Evolutionary conservation across 768 basidiomycete genomes (phyloP).

Genomic region (Baorangia bicolor): DNA sequence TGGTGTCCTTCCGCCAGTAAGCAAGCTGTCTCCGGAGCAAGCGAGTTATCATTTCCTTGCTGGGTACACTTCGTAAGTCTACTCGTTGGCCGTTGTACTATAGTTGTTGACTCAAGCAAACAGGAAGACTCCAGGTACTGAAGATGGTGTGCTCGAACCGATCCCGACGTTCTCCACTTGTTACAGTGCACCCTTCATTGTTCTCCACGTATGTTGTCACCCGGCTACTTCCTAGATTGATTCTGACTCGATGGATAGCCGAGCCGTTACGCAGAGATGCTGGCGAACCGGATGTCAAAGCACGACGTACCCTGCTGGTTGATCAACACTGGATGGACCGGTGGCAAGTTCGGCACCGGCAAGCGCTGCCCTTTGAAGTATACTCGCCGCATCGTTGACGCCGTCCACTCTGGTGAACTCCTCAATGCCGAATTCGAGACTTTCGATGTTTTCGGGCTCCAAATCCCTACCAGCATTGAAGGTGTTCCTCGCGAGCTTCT

Average conservation of each 20-base stretch:
- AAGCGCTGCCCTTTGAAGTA: conserved; percentile 96
- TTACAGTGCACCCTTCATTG: conserved; percentile 99
- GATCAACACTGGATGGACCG: conserved; percentile 98
- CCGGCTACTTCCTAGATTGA: background rate
- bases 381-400: conserved; percentile 95
- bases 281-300: conserved; percentile 90
- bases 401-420: conserved; percentile 92
- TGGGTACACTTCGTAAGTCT: conserved; percentile 85
- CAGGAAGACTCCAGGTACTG: conserved; percentile 97
- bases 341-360: conserved; percentile 90
- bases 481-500: conserved; percentile 91
- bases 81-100: background rate
- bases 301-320: conserved; percentile 94
- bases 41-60: conserved; percentile 98
- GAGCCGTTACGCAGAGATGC: conserved; percentile 94
- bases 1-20: conserved; percentile 96
- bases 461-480: conserved; percentile 78
- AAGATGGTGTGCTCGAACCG: conserved; percentile 96
- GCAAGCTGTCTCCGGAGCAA: conserved; percentile 88
- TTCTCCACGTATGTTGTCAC: conserved; percentile 70
- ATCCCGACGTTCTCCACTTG: conserved; percentile 99
- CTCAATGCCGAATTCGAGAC: conserved; percentile 84
- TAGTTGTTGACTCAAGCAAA: conserved; percentile 16
- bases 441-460: conserved; percentile 79
- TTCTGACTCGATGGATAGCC: conserved; percentile 47